Base-by-base conservation (phyloP, 345 rosid species). In the Boechera retrofracta region DNA sequence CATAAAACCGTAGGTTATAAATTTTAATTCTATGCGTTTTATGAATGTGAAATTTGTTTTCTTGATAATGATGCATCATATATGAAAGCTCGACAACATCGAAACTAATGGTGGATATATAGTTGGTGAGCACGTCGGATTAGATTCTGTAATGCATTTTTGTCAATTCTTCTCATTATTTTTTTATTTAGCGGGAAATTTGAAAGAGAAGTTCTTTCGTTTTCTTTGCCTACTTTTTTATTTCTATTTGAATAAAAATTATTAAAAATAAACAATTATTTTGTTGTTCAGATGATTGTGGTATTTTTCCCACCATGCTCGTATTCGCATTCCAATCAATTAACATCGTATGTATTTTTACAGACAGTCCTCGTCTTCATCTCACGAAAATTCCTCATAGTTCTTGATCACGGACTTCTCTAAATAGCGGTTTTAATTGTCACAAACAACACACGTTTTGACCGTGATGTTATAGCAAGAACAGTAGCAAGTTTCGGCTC, bases 51-150 rank as follows among this genome's bases (percentile, higher is more conserved):
- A 54, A 53, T 42, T 32, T 10, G 10, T 24, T 32, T 64, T 73
- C 29, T 21, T 74, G 24, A 32, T 36, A 32, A 32, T 8, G 63
- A 64, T 9, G 53, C 51, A 15, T 33, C 58, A 33, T 36, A 26
- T 4, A 67, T 10, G 79, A 75, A 67, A 75, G 67, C 41, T 57
- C 51, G 61, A 67, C 59, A 48, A 24, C 39, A 67, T 56, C 52
- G 24, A 36, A 74, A 32, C 11, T 32, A 18, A 3, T 64, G 61
- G 61, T 62, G 18, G 51, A 63, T 64, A 16, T 16, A 16, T 16
- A 49, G 68, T 41, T 72, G 60, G 28, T 62, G 41, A 72, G 51
- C 60, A 64, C 51, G 18, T 61, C 31, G 6, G 52, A 24, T 62
- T 44, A 69, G 42, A 42, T 56, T 54, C n/a, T 5, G 72, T 38